Evolutionary conservation across 768 basidiomycete species (phyloP), one percentile per base, ranked within the genome.

Genomic region (Leccinum subgranulosum): DNA sequence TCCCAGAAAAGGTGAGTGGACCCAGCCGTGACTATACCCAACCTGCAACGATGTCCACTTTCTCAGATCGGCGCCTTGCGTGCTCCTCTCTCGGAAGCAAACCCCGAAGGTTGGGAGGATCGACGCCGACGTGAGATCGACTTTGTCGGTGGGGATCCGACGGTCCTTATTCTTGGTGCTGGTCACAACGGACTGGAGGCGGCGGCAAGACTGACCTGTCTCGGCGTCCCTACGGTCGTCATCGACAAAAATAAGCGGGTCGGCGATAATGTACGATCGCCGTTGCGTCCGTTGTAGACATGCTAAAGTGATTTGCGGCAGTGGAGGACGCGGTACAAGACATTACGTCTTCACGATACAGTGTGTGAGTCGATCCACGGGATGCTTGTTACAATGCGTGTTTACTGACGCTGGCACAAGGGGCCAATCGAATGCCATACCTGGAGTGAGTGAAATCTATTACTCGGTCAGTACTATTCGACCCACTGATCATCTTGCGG

Each of bases 121-220:
- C 69, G 73, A 19, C 76, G 84, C 31, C 69, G 65, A 46, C 66
- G 66, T 8, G 76, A 81, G 59, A 54, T 65, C 8, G 73, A 77
- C 27, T 84, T 84, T 60, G 74, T 72, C 34, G 77, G 76, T 19
- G 61, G 59, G 11, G 75, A 79, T 36, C 86, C 86, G 0, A 76
- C 76, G 2, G 88, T 89, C 6, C 72, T 89, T 39, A 69, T 89
- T 47, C 74, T 87, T 27, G 85, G 86, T 12, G 85, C 79, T 5
- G 87, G 86, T 1, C 89, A 90, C 56, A 79, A 80, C 60, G 89
- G 88, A 4, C 70, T 92, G 34, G 80, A 75, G 39, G 64, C 83
- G 2, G 87, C 87, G 0, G 86, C 86, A 1, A 75, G 86, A 27
- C 73, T 91, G 59, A 83, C 84, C 59, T 73, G 72, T 41, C 71